Evolutionary conservation across 768 basidiomycete species (phyloP).

Genomic region (Boletus subcaerulescens): DNA sequence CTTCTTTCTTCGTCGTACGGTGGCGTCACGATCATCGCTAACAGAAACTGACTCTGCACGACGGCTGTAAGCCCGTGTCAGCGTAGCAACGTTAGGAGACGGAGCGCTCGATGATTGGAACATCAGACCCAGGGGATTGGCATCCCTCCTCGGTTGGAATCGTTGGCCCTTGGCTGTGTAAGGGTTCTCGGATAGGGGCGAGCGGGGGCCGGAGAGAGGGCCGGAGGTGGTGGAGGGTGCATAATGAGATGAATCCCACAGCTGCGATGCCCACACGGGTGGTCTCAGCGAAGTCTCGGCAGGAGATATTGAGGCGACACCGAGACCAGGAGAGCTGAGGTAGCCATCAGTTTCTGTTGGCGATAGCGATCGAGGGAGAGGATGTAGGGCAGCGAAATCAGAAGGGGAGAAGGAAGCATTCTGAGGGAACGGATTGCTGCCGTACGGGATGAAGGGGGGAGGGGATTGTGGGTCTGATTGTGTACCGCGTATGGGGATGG

Average conservation of each 20-base stretch:
- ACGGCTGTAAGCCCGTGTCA: constrained; percentile 61
- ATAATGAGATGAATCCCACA: constrained; percentile 55
- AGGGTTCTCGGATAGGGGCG: constrained; percentile 42
- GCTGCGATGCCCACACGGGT: constrained; percentile 65
- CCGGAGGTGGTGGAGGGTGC: constrained; percentile 41
- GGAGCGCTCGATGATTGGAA: constrained; percentile 77
- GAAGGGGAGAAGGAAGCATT: constrained; percentile 57
- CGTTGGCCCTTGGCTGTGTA: constrained; percentile 41
- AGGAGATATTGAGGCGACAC: constrained; percentile 57
- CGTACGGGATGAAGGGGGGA: constrained; percentile 49
- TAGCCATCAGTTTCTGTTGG: constrained; percentile 52
- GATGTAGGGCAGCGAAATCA: constrained; percentile 57
- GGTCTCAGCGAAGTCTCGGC: constrained; percentile 56
- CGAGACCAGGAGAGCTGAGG: constrained; percentile 39
- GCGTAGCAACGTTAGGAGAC: constrained; percentile 44
- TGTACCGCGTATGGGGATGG: constrained; percentile 59
- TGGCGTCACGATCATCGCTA: constrained; percentile 66
- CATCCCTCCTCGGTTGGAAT: constrained; percentile 39
- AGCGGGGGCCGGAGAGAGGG: constrained; percentile 45
- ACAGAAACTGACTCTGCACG: constrained; percentile 64
- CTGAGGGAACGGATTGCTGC: constrained; percentile 47
- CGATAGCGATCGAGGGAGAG: constrained; percentile 60
- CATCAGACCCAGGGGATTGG: constrained; percentile 46
- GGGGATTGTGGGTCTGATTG: constrained; percentile 41
- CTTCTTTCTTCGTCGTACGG: constrained; percentile 62